Base-by-base conservation (phyloP, 2,329 filamentous ascomycete genomes). In the Ophiostoma australiae region DNA sequence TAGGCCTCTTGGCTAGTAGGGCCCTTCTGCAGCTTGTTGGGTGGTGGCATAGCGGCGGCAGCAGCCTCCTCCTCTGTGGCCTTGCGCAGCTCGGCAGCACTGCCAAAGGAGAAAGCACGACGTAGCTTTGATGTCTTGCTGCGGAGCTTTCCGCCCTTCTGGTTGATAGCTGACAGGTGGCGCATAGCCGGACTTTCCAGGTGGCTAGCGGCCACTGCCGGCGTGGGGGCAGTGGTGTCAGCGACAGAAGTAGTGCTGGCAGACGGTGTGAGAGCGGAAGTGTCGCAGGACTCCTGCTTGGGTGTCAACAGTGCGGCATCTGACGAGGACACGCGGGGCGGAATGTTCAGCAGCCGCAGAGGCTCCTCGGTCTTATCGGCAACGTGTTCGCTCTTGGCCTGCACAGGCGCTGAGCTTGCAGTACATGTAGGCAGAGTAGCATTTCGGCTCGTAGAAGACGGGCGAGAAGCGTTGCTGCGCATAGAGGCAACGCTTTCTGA, bases 51-150 rank as follows among this genome's bases (percentile, higher is more conserved):
- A 69, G 80, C 81, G 31, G 70, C 72, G 37, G 75, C 75, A 10
- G 67, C 39, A 63, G 83, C 87, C 67, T 90, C 89, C 75, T 90
- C 89, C 13, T 89, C 89, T 15, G 89, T 41, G 0, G 70, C 91
- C 77, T 91, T 91, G 73, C 91, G 87, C 67, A 99, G 88, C 78
- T 99, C 95, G 10, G 94, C 92, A 61, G 94, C 92, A 78, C 94
- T 98, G 68, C 95, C 94, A 80, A 99, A 99, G 0, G 95, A 99
- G 77, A 99, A 97, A 0, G 95, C 95, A 76, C 95, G 87, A 70
- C 95, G 89, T 72, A 99, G 84, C 75, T 94, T 86, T 23, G 91
- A 94, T 1, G 91, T 92, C 81, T 97, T 97, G 81, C 90, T 93
- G 78, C 93, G 93, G 74, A 89, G 86, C 78, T 88, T 91, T 37